Evolutionary conservation across 805 yeast genomes (phyloP), one percentile per base, ranked within the genome.

Genomic region (Candida hispaniensis): DNA sequence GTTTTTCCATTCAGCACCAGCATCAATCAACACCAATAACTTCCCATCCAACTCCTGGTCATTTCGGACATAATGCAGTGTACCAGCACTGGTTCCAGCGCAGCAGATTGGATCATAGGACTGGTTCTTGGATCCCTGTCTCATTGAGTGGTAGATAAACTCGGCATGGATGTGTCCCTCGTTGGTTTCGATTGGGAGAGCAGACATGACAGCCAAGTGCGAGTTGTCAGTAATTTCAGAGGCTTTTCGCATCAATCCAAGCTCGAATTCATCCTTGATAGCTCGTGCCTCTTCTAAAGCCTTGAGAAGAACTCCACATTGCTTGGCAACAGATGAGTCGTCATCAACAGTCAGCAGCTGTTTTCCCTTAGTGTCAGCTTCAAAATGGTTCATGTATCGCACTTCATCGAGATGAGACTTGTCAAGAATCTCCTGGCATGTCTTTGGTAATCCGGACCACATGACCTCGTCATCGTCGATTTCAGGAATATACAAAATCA

Each of bases 101-200:
- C 98, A 86, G 55, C 97, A 88, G 39, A 88, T 85, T 12, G 97
- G 96, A 52, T 88, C 96, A 52, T 88, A 88, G 10, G 94, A 76
- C 56, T 76, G 82, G 48, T 71, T 60, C 57, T 85, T 86, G 7
- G 94, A 78, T 7, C 97, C 97, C 58, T 88, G 95, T 48, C 97
- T 75, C 41, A 83, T 68, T 2, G 94, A 80, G 56, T 88, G 97
- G 55, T 88, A 88, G 32, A 80, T 69, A 55, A 91, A 88, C 54
- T 91, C 97, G 2, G 97, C 98, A 51, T 91, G 95, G 27, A 88
- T 73, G 54, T 88, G 97, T 5, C 85, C 74, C 59, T 88, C 98
- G 43, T 79, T 79, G 18, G 55, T 51, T 57, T 85, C 94, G 40
- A 85, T 81, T 7, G 94, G 94, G 18, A 79, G 52, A 1, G 95